Percentiles rank a stretch among this genome's conserved stretches.
Conservation (phyloP, 78 protist species). For the Polysphondylium violaceum region DNA sequence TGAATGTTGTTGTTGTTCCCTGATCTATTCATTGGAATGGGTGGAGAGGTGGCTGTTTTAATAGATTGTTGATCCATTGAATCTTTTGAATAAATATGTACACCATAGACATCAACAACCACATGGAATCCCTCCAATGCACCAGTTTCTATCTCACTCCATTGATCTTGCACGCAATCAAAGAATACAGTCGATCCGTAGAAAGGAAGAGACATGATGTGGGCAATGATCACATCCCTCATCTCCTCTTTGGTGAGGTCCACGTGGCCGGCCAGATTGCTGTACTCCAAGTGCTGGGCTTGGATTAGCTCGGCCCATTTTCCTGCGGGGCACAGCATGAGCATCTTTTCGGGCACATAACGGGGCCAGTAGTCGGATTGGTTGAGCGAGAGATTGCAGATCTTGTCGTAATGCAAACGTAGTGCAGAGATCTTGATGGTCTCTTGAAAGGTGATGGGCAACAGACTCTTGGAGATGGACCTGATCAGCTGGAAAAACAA, state of each 20-base stretch:
- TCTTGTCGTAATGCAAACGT: slow-evolving; percentile 27
- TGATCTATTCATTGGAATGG: background rate
- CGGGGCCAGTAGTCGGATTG: slow-evolving; percentile 60
- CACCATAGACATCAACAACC: slow-evolving; percentile 52
- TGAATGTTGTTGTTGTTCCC: background rate
- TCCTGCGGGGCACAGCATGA: background rate
- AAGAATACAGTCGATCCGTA: slow-evolving; percentile 45
- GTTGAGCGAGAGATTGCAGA: background rate
- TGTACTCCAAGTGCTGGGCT: slow-evolving; percentile 4
- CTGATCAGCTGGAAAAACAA: slow-evolving; percentile 28
- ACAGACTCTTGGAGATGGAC: slow-evolving; percentile 18
- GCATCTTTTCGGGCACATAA: slow-evolving; percentile 56
- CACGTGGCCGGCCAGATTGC: background rate
- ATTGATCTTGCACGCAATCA: slow-evolving; percentile 36
- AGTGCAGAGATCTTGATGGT: slow-evolving; percentile 33
- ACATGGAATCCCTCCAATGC: slow-evolving; percentile 63
- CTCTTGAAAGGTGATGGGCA: slow-evolving; percentile 19
- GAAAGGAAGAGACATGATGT: slow-evolving; percentile 49
- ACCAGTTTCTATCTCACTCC: slow-evolving; percentile 70
- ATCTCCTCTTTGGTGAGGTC: slow-evolving; percentile 5
- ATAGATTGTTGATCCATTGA: slow-evolving; percentile 9
- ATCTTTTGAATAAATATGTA: slow-evolving; percentile 46
- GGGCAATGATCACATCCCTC: slow-evolving; percentile 4
- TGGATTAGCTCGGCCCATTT: slow-evolving; percentile 53
- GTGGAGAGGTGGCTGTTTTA: background rate